Conservation (phyloP, 2,329 filamentous ascomycete genomes). For the Cercospora sp. region DNA sequence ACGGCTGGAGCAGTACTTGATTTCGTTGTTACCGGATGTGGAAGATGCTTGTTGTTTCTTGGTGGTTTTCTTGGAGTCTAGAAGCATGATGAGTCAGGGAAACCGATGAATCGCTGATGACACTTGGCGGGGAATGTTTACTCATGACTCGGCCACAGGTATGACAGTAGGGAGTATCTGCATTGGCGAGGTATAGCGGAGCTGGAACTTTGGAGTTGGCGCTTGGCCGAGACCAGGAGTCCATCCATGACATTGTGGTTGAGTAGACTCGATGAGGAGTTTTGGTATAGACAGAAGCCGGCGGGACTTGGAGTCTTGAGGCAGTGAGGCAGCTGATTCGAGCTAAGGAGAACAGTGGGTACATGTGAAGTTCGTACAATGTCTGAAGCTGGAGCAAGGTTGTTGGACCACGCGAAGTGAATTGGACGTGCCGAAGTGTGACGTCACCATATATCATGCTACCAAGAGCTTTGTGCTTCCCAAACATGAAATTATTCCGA, state of each 20-base stretch:
- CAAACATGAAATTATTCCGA: not conserved
- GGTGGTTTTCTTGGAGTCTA: conserved; percentile 25
- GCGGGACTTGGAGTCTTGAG: not conserved
- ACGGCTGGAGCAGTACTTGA: conserved; percentile 60
- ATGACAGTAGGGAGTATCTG: conserved; percentile 56
- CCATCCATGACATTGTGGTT: conserved; percentile 52
- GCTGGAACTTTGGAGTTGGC: conserved; percentile 30
- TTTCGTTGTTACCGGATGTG: conserved; percentile 30
- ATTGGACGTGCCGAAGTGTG: not conserved
- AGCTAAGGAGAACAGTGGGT: not conserved
- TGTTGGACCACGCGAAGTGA: not conserved
- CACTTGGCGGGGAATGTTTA: too few relatives aligned
- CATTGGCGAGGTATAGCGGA: conserved; percentile 52
- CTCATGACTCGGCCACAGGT: conserved; percentile 59
- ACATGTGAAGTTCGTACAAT: not conserved
- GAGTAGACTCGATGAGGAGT: conserved; percentile 51
- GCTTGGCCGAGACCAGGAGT: conserved; percentile 40
- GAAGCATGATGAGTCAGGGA: not conserved
- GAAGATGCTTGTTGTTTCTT: conserved; percentile 27
- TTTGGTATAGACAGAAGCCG: conserved; percentile 43
- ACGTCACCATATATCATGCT: not conserved
- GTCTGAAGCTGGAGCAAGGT: not conserved
- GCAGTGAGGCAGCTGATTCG: not conserved
- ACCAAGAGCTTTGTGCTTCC: not conserved
- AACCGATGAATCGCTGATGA: too few relatives aligned